phyloP scores from a whole-genome alignment of 164 flowering plant genomes.

The Saururus chinensis region DNA sequence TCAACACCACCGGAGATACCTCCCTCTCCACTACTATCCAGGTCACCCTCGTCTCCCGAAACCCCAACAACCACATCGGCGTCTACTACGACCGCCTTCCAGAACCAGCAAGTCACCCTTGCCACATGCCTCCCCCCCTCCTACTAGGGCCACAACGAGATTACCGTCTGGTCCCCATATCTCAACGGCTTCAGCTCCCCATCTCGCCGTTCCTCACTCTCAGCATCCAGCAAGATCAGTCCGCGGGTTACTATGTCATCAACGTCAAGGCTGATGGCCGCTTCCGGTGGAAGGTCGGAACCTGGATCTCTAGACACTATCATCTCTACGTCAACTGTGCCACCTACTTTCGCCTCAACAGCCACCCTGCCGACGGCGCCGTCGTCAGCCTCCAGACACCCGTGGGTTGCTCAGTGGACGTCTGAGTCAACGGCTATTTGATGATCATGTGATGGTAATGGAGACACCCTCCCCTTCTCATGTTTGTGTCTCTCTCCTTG shows the following conservation, averaged over 20 bases:
- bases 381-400: slow-evolving; percentile 1
- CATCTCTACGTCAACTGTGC: slow-evolving; percentile 10
- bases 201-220: slow-evolving; percentile 8
- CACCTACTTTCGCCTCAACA: slow-evolving; percentile 1
- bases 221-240: slow-evolving; percentile 1
- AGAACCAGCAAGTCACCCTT: slow-evolving; percentile 12
- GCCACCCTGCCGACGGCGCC: neutral
- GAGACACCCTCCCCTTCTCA: neutral
- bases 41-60: slow-evolving; percentile 8
- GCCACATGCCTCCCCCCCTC: neutral
- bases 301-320: slow-evolving; percentile 13
- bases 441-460: neutral
- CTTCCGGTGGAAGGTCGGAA: slow-evolving; percentile 14
- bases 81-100: slow-evolving; percentile 11
- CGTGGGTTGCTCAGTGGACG: slow-evolving; percentile 2
- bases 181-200: slow-evolving; percentile 7
- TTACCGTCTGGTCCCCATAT: slow-evolving; percentile 6
- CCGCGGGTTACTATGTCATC: neutral
- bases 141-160: slow-evolving; percentile 11
- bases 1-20: slow-evolving; percentile 9
- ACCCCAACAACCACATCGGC: slow-evolving; percentile 15
- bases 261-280: slow-evolving; percentile 5
- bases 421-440: neutral
- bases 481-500: neutral
- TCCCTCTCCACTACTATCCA: slow-evolving; percentile 6